Conservation (phyloP, 306 rosid genomes). For the Cercis canadensis region DNA sequence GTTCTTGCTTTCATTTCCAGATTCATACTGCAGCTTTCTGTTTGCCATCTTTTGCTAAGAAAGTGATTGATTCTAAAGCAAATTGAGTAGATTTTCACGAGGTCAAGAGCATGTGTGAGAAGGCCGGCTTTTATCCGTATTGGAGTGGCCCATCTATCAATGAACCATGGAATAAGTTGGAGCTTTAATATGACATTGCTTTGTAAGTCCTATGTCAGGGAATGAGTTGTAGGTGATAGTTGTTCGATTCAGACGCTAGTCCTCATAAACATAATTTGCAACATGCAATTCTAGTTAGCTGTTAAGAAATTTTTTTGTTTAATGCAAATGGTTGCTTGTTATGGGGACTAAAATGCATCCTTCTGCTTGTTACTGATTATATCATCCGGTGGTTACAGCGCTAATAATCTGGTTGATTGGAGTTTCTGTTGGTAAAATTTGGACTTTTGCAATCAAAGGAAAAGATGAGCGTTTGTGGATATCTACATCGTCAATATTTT, state of each 20-base stretch:
- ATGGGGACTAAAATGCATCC: slow-evolving; percentile 3
- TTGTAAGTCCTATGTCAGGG: slow-evolving; percentile 44
- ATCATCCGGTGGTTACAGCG: neutral
- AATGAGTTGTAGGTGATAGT: slow-evolving; percentile 50
- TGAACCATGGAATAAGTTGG: slow-evolving; percentile 55
- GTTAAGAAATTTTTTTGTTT: slow-evolving; percentile 27
- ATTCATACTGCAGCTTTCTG: slow-evolving; percentile 96
- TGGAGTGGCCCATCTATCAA: slow-evolving; percentile 41
- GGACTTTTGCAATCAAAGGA: too few relatives aligned
- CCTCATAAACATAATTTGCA: slow-evolving; percentile 26
- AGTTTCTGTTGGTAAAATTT: too few relatives aligned
- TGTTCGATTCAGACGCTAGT: slow-evolving; percentile 2
- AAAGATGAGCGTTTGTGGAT: too few relatives aligned
- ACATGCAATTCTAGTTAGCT: slow-evolving; percentile 13
- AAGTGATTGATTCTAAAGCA: slow-evolving; percentile 66
- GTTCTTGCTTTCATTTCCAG: slow-evolving; percentile 49
- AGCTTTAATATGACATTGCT: slow-evolving; percentile 46
- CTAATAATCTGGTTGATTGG: too few relatives aligned
- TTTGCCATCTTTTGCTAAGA: slow-evolving; percentile 93
- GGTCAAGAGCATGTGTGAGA: slow-evolving; percentile 26
- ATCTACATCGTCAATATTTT: too few relatives aligned
- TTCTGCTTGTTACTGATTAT: neutral
- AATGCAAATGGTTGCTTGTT: slow-evolving; percentile 13
- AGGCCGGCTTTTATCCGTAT: slow-evolving; percentile 23
- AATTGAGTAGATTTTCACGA: slow-evolving; percentile 45